Conservation (phyloP, 1,284 basidiomycete species). For the Pascua sp. region DNA sequence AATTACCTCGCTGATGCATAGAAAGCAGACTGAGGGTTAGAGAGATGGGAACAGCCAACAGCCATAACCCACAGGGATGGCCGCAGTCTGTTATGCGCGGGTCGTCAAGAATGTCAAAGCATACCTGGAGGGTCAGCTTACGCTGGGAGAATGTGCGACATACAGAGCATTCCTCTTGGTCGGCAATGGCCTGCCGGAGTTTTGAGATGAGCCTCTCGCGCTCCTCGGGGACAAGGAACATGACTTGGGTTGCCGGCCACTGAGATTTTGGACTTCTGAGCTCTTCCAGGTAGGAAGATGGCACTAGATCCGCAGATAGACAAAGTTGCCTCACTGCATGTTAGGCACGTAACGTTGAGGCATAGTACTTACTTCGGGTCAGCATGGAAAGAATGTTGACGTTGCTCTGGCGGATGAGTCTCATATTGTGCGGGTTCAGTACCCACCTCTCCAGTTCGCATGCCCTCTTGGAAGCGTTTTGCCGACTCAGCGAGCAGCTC, state of each 20-base stretch:
- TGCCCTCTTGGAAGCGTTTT: conserved; percentile 60
- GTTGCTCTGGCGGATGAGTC: conserved; percentile 41
- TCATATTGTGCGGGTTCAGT: too few species aligned
- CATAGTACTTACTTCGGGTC: conserved; percentile 56
- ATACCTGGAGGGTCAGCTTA: conserved; percentile 56
- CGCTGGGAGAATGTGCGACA: not conserved
- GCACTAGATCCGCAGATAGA: conserved; percentile 74
- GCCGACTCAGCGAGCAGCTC: conserved; percentile 64
- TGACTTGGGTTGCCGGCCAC: conserved; percentile 11
- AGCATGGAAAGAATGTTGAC: conserved; percentile 71
- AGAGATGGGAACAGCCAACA: not conserved
- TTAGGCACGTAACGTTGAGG: conserved; percentile 5
- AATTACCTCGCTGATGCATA: conserved; percentile 59
- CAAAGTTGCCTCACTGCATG: conserved; percentile 69
- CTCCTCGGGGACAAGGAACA: conserved; percentile 31
- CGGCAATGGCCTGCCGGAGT: conserved; percentile 68
- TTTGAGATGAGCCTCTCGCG: conserved; percentile 57
- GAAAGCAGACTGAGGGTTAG: conserved; percentile 56
- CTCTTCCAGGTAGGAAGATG: conserved; percentile 68
- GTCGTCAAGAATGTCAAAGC: conserved; percentile 63
- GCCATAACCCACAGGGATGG: conserved; percentile 56
- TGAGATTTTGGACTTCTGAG: conserved; percentile 52
- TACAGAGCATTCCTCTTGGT: conserved; percentile 70
- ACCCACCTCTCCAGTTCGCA: conserved; percentile 48
- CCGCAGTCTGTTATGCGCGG: conserved; percentile 74